Percentiles rank a stretch among this genome's conserved stretches.
Evolutionary conservation across 805 yeast species (phyloP).

Genomic region (Tetrapisispora phaffii): DNA sequence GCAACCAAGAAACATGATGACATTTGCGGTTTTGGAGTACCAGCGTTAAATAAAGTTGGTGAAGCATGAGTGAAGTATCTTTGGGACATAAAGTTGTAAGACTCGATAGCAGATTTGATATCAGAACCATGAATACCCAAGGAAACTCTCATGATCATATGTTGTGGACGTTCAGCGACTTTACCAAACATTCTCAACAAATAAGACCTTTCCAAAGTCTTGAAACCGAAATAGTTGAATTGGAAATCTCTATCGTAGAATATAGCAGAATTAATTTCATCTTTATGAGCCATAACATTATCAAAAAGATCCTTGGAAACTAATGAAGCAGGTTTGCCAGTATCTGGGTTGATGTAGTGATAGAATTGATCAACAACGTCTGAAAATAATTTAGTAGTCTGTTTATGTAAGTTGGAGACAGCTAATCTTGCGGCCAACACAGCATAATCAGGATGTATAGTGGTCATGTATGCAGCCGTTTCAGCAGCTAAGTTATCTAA

Average conservation of each 20-base stretch:
- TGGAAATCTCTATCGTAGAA: conserved; percentile 69
- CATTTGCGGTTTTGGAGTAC: conserved; percentile 74
- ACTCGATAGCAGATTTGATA: conserved; percentile 58
- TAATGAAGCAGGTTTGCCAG: conserved; percentile 57
- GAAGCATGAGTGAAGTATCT: conserved; percentile 90
- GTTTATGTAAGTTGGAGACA: conserved; percentile 86
- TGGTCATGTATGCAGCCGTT: conserved; percentile 95
- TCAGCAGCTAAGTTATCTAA: conserved; percentile 82
- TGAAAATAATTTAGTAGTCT: conserved; percentile 79
- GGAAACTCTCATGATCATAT: conserved; percentile 80
- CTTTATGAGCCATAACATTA: conserved; percentile 53
- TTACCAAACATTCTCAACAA: conserved; percentile 52
- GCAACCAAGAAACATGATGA: conserved; percentile 89
- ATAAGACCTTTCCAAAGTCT: conserved; percentile 85
- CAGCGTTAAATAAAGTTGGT: conserved; percentile 90
- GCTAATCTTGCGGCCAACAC: conserved; percentile 92
- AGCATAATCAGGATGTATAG: conserved; percentile 96
- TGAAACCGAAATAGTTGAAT: conserved; percentile 80
- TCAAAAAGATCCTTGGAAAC: conserved; percentile 57
- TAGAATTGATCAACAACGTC: conserved; percentile 66
- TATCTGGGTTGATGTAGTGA: conserved; percentile 72
- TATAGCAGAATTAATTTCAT: conserved; percentile 61
- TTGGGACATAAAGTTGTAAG: conserved; percentile 79
- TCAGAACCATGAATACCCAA: conserved; percentile 77
- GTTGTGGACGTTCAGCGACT: conserved; percentile 89